These are phyloP conservation scores for Yarrowia porcina DNA, from an alignment of 805 yeast species.

Conservation along the genomic window DNA sequence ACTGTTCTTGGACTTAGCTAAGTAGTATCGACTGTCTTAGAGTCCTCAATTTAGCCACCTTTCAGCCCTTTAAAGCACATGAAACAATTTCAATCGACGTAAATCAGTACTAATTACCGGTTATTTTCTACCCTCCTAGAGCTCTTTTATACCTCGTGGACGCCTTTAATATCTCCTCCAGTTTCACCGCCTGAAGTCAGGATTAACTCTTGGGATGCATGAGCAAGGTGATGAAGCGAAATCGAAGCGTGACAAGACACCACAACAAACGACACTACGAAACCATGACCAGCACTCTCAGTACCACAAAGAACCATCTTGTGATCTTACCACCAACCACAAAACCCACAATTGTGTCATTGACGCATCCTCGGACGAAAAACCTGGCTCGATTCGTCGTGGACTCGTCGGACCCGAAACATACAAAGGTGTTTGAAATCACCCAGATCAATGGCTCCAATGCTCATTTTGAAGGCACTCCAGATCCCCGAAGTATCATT, in stretches of 20 bases:
- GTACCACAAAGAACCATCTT: constrained; percentile 4
- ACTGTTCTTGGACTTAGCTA: too few relatives aligned
- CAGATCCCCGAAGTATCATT: constrained; percentile 11
- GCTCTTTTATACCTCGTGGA: too few relatives aligned
- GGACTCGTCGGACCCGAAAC: constrained; percentile 9
- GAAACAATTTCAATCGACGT: too few relatives aligned
- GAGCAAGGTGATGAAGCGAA: constrained; percentile 3
- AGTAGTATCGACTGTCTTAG: not conserved
- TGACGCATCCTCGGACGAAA: constrained; percentile 13
- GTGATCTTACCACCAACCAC: constrained; percentile 10
- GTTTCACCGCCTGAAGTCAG: not conserved
- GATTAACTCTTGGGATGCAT: constrained; percentile 5
- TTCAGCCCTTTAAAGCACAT: too few relatives aligned
- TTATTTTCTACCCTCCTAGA: too few relatives aligned
- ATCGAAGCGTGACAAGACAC: not conserved
- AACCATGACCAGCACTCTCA: constrained; percentile 2
- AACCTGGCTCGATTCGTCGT: constrained; percentile 3
- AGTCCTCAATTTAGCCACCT: too few relatives aligned
- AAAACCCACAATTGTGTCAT: constrained; percentile 10
- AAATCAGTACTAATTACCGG: too few relatives aligned
- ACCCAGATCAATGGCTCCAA: constrained; percentile 23
- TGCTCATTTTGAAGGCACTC: constrained; percentile 17
- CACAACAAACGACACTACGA: not conserved
- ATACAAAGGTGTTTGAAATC: constrained; percentile 20
- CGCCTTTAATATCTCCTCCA: too few relatives aligned